Base-by-base conservation (phyloP, 805 yeast genomes). In the Brettanomyces anomalus region DNA sequence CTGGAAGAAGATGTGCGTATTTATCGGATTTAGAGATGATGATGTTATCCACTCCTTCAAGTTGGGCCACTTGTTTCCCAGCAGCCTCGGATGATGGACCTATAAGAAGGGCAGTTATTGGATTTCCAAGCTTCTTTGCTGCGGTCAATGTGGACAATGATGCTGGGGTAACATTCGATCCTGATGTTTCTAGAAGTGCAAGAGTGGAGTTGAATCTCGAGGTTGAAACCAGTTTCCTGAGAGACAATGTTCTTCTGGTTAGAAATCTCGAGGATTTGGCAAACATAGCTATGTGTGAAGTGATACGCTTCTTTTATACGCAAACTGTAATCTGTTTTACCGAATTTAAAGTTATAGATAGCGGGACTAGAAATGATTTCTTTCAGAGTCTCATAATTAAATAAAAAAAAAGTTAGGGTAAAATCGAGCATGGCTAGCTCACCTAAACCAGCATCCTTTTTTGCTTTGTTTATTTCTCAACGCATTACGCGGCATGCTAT, bases 91-190 rank as follows among this genome's bases (percentile, higher is more conserved):
- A 77, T 3, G 73, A 61, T 3, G 81, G 60, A 4, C 96, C 96
- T 7, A 84, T 70, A 11, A 87, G 56, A 3, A 89, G 60, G 2
- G 89, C 95, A n/a, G 84, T 79, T 39, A 90, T 70, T 36, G 95
- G 90, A 54, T 80, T 74, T 6, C 87, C 85, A 37, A 89, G 64
- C 52, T 79, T 72, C 41, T 65, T 62, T 16, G 97, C 96, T 11
- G 97, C 97, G 11, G 77, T 67, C 31, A 89, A 58, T 1, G 89
- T 71, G 17, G 86, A 77, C 46, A 86, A 69, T 5, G 95, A 76
- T 4, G 85, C 76, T 11, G 93, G 76, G 2, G 83, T 64, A 41
- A 85, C 63, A 26, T 67, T 60, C 14, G 76, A 69, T 16, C 75
- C 76, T 4, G 70, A 61, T 3, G 77, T 60, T 65, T 89, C 97